These are phyloP conservation scores for Sonneratia caseolaris DNA, from an alignment of 345 rosid species.

Conservation along the genomic window DNA sequence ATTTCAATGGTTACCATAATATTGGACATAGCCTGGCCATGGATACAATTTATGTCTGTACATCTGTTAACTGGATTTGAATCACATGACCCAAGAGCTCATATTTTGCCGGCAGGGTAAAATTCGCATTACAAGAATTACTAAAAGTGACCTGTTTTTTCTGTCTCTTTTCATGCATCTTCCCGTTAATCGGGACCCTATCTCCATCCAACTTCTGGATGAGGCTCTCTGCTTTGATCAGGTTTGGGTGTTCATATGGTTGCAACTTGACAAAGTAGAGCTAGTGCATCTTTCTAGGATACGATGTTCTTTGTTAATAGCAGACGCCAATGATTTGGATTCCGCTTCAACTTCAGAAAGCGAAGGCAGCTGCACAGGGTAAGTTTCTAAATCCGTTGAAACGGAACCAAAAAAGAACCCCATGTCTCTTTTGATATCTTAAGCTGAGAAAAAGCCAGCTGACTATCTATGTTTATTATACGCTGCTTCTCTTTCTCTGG, in stretches of 20 bases:
- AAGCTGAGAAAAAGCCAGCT: neutral
- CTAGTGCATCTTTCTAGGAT: neutral
- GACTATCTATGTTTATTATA: neutral
- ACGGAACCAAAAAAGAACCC: neutral
- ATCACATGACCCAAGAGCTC: neutral
- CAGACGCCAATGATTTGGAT: neutral
- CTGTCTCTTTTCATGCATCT: too few species aligned
- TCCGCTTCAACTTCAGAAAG: neutral
- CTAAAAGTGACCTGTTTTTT: neutral
- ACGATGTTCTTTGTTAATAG: neutral
- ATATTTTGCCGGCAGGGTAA: neutral
- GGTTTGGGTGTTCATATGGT: neutral
- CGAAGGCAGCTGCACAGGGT: too few species aligned
- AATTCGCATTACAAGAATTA: neutral
- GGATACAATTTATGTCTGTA: neutral
- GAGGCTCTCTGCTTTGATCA: neutral
- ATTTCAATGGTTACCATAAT: too few species aligned
- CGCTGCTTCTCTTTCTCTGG: neutral
- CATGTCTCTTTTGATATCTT: neutral
- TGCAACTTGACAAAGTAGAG: slow-evolving; percentile 3
- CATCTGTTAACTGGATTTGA: neutral
- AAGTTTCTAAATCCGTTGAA: neutral
- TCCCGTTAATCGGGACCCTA: neutral
- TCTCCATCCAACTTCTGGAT: neutral
- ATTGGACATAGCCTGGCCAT: neutral